Percentiles rank a stretch among this genome's conserved stretches.
These are phyloP conservation scores for Chlamydomonas applanata DNA, from an alignment of 139 green algal species.

Conservation along the genomic window DNA sequence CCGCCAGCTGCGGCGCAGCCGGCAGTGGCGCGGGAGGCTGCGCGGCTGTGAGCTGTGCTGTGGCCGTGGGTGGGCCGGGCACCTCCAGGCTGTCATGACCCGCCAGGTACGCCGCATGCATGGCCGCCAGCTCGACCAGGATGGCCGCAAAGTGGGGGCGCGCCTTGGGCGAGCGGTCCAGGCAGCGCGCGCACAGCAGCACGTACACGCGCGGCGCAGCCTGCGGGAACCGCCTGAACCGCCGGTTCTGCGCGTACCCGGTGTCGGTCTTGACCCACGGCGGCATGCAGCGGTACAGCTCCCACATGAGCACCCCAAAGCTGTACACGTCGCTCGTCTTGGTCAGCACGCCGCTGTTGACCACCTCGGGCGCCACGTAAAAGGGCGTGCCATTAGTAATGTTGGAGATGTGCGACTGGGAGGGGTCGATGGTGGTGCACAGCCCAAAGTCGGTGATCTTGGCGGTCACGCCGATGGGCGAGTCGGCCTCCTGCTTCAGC, in stretches of 20 bases:
- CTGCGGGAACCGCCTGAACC: not conserved
- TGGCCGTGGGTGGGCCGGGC: not conserved
- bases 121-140: not conserved
- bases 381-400: constrained; percentile 25
- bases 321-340: constrained; percentile 29
- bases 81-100: not conserved
- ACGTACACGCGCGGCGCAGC: not conserved
- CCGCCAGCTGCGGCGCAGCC: no score
- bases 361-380: constrained; percentile 33
- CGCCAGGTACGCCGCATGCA: not conserved
- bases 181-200: constrained; percentile 1
- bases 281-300: constrained; percentile 19
- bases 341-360: constrained; percentile 16
- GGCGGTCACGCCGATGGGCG: constrained; percentile 11
- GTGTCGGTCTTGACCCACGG: constrained; percentile 5
- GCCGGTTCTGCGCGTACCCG: constrained; percentile 2
- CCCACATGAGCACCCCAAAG: constrained; percentile 35
- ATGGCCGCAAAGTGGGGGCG: not conserved
- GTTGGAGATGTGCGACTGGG: constrained; percentile 4
- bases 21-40: no score
- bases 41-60: no score
- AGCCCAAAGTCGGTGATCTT: constrained; percentile 32
- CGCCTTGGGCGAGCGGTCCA: not conserved
- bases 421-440: constrained; percentile 3
- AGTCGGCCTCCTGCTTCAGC: constrained; percentile 10